Percentiles rank a stretch among this genome's conserved stretches.
Evolutionary conservation across 2,329 filamentous ascomycete species (phyloP).

Genomic region (Penicillium sp.): DNA sequence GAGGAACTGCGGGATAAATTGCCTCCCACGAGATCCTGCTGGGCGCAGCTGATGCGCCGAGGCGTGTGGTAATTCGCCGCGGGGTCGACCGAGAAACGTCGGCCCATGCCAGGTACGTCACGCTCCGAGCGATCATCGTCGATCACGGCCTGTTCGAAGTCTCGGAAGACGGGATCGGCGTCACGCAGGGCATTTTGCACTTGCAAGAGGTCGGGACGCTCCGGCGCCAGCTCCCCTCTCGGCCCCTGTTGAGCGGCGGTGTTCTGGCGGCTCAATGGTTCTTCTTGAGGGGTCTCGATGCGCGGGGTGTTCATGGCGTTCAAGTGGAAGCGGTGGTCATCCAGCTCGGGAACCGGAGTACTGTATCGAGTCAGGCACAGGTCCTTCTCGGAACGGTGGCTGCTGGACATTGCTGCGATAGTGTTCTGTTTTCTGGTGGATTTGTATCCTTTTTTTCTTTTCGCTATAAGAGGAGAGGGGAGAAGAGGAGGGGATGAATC

Average conservation of each 20-base stretch:
- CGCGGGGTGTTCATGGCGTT: slow-evolving; percentile 44
- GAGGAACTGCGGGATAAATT: slow-evolving; percentile 54
- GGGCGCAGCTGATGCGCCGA: slow-evolving; percentile 41
- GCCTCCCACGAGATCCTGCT: slow-evolving; percentile 44
- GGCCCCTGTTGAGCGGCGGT: slow-evolving; percentile 52
- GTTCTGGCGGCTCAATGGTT: slow-evolving; percentile 36
- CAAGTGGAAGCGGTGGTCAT: slow-evolving; percentile 74
- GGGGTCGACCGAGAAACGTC: slow-evolving; percentile 49
- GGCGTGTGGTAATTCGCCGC: slow-evolving; percentile 39
- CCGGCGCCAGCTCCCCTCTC: slow-evolving; percentile 51
- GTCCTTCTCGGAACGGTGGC: slow-evolving; percentile 66
- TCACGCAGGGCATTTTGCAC: slow-evolving; percentile 52
- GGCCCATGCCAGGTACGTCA: slow-evolving; percentile 41
- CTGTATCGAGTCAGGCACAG: slow-evolving; percentile 63
- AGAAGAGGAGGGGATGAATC: neutral
- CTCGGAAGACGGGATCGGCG: slow-evolving; percentile 62
- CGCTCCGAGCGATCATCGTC: slow-evolving; percentile 66
- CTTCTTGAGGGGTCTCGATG: slow-evolving; percentile 33
- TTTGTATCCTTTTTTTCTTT: neutral
- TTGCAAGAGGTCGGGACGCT: slow-evolving; percentile 52
- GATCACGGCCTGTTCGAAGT: slow-evolving; percentile 83
- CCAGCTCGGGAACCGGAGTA: slow-evolving; percentile 69
- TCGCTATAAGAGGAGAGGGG: neutral
- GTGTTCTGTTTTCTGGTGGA: neutral
- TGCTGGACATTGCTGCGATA: slow-evolving; percentile 52